Evolutionary conservation across 2,329 filamentous ascomycete species (phyloP).

Genomic region (Epicoccum nigrum): DNA sequence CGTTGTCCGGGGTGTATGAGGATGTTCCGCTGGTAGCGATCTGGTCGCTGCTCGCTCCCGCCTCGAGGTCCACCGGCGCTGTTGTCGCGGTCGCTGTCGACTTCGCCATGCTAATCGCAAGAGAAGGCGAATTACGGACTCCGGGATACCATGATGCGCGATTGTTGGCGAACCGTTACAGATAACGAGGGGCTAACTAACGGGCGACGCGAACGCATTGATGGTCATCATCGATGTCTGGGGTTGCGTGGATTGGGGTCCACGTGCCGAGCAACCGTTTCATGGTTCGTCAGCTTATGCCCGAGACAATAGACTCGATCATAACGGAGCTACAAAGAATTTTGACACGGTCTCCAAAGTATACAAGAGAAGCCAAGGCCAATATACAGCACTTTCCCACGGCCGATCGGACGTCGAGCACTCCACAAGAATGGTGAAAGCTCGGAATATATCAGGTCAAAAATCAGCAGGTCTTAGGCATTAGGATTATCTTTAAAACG

Average conservation of each 20-base stretch:
- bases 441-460: too few relatives aligned
- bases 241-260: conserved; percentile 5
- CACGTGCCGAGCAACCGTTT: conserved; percentile 15
- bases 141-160: conserved; percentile 3
- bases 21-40: conserved; percentile 9
- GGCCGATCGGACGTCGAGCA: too few relatives aligned
- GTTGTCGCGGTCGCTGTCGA: conserved; percentile 6
- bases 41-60: conserved; percentile 6
- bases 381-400: too few relatives aligned
- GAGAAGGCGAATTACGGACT: neutral
- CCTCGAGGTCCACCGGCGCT: conserved; percentile 10
- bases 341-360: too few relatives aligned
- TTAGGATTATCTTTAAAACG: too few relatives aligned
- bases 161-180: neutral
- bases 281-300: too few relatives aligned
- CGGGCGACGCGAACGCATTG: neutral
- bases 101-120: conserved; percentile 1
- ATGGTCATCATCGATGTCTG: conserved; percentile 14
- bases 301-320: too few relatives aligned
- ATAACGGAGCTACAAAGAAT: too few relatives aligned
- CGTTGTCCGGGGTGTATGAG: conserved; percentile 1
- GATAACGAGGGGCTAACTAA: conserved; percentile 4
- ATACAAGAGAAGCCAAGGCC: too few relatives aligned
- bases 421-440: too few relatives aligned
- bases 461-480: too few relatives aligned